These are phyloP conservation scores for Tympanopsis confertula DNA, from an alignment of 2,329 filamentous ascomycete genomes.

Conservation along the genomic window DNA sequence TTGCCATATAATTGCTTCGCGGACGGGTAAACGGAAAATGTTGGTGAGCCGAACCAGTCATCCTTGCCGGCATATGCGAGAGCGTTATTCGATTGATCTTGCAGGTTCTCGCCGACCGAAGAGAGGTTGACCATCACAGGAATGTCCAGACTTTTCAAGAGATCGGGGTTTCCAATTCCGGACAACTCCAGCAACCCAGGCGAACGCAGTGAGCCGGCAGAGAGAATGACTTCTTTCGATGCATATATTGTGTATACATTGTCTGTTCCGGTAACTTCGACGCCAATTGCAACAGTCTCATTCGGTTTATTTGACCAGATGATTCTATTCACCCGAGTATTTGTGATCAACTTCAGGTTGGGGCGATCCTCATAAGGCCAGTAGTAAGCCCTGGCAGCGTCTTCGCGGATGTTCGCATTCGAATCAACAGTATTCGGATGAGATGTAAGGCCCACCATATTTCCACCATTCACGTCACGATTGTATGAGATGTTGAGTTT, in stretches of 20 bases:
- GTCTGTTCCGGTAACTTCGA: neutral
- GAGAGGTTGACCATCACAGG: neutral
- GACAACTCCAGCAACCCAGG: neutral
- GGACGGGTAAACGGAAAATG: too few relatives aligned
- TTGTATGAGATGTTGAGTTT: constrained; percentile 18
- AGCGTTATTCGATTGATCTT: neutral
- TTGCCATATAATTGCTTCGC: too few relatives aligned
- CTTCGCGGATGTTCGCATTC: constrained; percentile 20
- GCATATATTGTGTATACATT: too few relatives aligned
- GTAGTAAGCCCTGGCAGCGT: constrained; percentile 28
- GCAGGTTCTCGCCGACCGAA: neutral
- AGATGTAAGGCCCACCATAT: constrained; percentile 21
- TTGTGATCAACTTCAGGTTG: constrained; percentile 24
- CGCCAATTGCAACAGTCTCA: neutral
- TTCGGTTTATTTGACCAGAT: neutral
- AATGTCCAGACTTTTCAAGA: neutral
- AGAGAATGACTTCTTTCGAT: constrained; percentile 29
- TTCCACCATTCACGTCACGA: constrained; percentile 24
- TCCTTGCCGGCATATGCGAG: neutral
- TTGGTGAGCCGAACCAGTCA: too few relatives aligned
- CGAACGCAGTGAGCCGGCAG: constrained; percentile 22
- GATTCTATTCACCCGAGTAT: neutral
- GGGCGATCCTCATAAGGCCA: constrained; percentile 20
- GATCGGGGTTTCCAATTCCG: neutral
- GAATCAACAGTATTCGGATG: constrained; percentile 27